Conservation (phyloP, 2,329 filamentous ascomycete genomes). For the Penicillium hesseltinei region DNA sequence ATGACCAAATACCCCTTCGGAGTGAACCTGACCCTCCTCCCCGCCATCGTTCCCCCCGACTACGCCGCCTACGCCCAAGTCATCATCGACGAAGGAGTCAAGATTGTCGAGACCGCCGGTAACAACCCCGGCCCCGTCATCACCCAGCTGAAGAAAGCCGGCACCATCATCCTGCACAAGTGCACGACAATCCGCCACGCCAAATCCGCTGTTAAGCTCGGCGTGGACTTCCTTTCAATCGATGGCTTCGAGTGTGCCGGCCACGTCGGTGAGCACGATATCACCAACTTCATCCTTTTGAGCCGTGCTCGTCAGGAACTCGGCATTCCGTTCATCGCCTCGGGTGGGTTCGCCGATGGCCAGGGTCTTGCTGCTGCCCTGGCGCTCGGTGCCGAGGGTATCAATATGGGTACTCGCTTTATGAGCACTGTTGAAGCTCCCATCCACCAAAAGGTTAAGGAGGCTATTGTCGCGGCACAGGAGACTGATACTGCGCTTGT, state of each 20-base stretch:
- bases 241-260: conserved; percentile 97
- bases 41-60: conserved; percentile 83
- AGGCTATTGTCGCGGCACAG: conserved; percentile 80
- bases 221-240: conserved; percentile 94
- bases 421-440: conserved; percentile 95
- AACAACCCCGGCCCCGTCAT: conserved; percentile 92
- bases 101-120: conserved; percentile 88
- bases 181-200: conserved; percentile 96
- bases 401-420: conserved; percentile 99
- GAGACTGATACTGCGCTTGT: conserved; percentile 92
- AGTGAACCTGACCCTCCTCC: conserved; percentile 93
- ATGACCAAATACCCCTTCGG: conserved; percentile 69
- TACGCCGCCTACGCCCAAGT: conserved; percentile 89
- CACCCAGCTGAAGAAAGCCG: conserved; percentile 76
- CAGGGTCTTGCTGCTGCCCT: conserved; percentile 89
- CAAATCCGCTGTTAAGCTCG: conserved; percentile 84
- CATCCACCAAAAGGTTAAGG: conserved; percentile 90
- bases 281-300: conserved; percentile 64
- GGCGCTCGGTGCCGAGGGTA: conserved; percentile 82
- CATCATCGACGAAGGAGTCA: conserved; percentile 88
- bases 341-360: conserved; percentile 92
- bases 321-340: conserved; percentile 87
- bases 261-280: conserved; percentile 54
- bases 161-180: conserved; percentile 85
- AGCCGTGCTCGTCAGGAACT: conserved; percentile 80